Evolutionary conservation across 257 asterid genomes (phyloP).

Genomic region (Penstemon barbatus): DNA sequence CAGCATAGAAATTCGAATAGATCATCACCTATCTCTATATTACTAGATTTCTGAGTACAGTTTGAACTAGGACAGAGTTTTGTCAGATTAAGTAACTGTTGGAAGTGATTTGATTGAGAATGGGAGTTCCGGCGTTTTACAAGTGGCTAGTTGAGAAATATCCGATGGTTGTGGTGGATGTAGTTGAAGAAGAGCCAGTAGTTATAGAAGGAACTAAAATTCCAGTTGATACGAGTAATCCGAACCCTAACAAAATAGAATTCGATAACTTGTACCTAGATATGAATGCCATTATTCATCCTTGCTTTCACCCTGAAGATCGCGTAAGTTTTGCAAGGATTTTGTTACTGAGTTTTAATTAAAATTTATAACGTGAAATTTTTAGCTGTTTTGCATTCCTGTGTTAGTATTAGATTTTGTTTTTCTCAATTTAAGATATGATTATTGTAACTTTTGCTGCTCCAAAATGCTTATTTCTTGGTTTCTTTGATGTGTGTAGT

Average conservation of each 20-base stretch:
- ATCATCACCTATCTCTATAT: not conserved
- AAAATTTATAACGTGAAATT: too few species aligned
- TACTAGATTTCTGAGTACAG: not conserved
- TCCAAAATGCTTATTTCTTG: too few species aligned
- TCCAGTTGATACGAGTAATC: constrained; percentile 92
- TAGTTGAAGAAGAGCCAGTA: constrained; percentile 80
- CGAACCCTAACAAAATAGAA: constrained; percentile 80
- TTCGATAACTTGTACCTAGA: constrained; percentile 87
- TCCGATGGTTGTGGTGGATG: constrained; percentile 84
- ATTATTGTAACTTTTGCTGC: too few species aligned
- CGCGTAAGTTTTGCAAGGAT: constrained; percentile 48
- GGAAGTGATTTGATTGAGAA: constrained; percentile 29
- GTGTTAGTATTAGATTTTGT: not conserved
- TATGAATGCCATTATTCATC: constrained; percentile 93
- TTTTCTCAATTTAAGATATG: too few species aligned
- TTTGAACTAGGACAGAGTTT: not conserved
- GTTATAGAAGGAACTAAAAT: constrained; percentile 65
- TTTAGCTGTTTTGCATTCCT: too few species aligned
- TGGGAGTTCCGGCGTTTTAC: constrained; percentile 99
- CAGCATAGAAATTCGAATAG: not conserved
- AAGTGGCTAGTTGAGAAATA: constrained; percentile 99
- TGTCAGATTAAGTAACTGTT: not conserved
- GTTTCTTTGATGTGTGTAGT: too few species aligned
- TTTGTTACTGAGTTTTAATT: not conserved
- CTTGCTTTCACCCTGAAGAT: constrained; percentile 97